Evolutionary conservation across 2,329 filamentous ascomycete genomes (phyloP).

Genomic region (Fusarium napiforme): DNA sequence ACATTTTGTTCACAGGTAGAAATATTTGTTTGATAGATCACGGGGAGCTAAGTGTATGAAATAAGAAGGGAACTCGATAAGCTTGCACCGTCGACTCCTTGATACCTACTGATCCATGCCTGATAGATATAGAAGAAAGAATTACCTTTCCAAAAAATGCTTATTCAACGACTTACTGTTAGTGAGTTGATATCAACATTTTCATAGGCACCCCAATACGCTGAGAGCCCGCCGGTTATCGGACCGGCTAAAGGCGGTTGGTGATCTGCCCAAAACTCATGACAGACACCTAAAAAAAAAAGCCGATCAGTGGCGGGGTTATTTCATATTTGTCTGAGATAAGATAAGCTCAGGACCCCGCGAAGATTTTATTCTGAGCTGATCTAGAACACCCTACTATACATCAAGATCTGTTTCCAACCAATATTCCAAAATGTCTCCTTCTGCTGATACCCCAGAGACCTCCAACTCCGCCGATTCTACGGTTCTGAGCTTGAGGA

Average conservation of each 20-base stretch:
- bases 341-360: conserved; percentile 46
- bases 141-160: not conserved
- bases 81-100: not conserved
- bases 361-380: conserved; percentile 50
- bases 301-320: conserved; percentile 25
- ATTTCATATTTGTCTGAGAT: conserved; percentile 24
- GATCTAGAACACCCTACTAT: conserved; percentile 20
- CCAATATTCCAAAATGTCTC: conserved; percentile 42
- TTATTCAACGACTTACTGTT: not conserved
- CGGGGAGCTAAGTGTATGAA: not conserved
- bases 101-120: no score
- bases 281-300: not conserved
- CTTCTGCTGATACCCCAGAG: conserved; percentile 39
- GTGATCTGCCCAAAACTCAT: not conserved
- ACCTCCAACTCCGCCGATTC: conserved; percentile 42
- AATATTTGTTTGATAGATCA: not conserved
- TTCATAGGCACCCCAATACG: not conserved
- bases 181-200: not conserved
- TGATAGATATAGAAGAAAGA: not conserved
- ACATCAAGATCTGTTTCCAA: conserved; percentile 18
- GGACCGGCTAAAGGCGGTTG: not conserved
- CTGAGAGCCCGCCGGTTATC: conserved; percentile 4
- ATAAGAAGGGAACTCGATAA: not conserved
- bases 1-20: not conserved
- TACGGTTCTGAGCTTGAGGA: conserved; percentile 73